phyloP scores from a whole-genome alignment of 2,329 filamentous ascomycete species.

The Thielaviopsis ethacetica region DNA sequence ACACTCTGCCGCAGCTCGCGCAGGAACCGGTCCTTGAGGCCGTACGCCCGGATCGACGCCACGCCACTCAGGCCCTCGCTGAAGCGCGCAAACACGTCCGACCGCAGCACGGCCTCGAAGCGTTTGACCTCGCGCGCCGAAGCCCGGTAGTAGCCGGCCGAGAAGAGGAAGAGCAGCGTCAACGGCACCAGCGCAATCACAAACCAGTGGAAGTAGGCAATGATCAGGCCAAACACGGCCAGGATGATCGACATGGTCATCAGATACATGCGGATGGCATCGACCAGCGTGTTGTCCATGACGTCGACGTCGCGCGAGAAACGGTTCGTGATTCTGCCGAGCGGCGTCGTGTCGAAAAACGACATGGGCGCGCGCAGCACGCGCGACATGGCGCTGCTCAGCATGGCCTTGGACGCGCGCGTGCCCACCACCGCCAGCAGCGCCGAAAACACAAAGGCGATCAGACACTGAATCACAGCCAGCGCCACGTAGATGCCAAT shows the following conservation, averaged over 20 bases:
- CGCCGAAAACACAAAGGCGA: constrained; percentile 71
- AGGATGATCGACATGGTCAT: constrained; percentile 69
- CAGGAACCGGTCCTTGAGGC: constrained; percentile 60
- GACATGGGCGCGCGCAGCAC: constrained; percentile 64
- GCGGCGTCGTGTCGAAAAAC: constrained; percentile 92
- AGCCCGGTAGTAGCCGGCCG: constrained; percentile 73
- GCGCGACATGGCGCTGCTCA: constrained; percentile 61
- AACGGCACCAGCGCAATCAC: constrained; percentile 45
- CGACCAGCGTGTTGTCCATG: constrained; percentile 85
- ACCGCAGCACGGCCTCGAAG: constrained; percentile 78
- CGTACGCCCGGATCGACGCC: constrained; percentile 78
- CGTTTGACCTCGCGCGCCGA: constrained; percentile 91
- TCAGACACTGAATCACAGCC: constrained; percentile 50
- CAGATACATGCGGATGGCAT: constrained; percentile 85
- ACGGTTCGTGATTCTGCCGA: constrained; percentile 89
- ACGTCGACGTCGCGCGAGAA: constrained; percentile 92
- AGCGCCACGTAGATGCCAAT: constrained; percentile 58
- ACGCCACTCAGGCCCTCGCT: constrained; percentile 73
- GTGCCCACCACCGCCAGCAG: constrained; percentile 66
- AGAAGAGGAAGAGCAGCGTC: constrained; percentile 61
- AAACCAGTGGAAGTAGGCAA: constrained; percentile 91
- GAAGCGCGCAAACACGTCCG: constrained; percentile 78
- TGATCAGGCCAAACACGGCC: constrained; percentile 75
- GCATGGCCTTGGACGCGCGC: constrained; percentile 63
- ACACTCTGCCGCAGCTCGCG: constrained; percentile 53